These are phyloP conservation scores for Penicillium sp. DNA, from an alignment of 2,329 filamentous ascomycete genomes.

Conservation along the genomic window DNA sequence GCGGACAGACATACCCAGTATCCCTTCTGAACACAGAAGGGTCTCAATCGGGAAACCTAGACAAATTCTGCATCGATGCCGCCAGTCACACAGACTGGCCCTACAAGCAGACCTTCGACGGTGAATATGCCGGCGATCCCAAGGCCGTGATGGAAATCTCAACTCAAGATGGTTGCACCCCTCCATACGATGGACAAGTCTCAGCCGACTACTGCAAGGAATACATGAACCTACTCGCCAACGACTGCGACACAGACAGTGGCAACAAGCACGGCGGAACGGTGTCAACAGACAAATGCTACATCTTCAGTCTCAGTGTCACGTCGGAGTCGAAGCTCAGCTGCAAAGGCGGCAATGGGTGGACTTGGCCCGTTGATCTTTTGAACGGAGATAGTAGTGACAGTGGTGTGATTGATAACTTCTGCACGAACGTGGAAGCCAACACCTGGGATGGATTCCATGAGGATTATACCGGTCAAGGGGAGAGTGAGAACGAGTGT, in stretches of 20 bases:
- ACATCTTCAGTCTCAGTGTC: not conserved
- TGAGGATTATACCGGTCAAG: not conserved
- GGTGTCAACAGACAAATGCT: not conserved
- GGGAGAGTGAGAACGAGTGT: not conserved
- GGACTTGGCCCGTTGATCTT: not conserved
- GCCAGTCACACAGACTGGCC: not conserved
- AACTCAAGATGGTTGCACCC: not conserved
- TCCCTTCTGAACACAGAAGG: not conserved
- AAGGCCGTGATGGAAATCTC: not conserved
- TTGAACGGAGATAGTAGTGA: not conserved
- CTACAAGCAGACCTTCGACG: not conserved
- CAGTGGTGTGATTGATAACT: not conserved
- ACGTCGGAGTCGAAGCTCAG: not conserved
- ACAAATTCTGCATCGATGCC: conserved; percentile 1
- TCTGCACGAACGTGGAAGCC: not conserved
- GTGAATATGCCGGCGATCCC: not conserved
- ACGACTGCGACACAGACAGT: conserved; percentile 1
- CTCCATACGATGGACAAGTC: not conserved
- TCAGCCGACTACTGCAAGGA: conserved; percentile 2
- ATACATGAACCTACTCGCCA: not conserved
- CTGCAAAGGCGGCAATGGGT: not conserved
- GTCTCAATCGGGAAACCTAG: not conserved
- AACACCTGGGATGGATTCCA: conserved; percentile 1
- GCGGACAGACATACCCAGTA: not conserved
- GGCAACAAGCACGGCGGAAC: conserved; percentile 1